Base-by-base conservation (phyloP, 805 yeast species). In the Yamadazyma nakazawae region DNA sequence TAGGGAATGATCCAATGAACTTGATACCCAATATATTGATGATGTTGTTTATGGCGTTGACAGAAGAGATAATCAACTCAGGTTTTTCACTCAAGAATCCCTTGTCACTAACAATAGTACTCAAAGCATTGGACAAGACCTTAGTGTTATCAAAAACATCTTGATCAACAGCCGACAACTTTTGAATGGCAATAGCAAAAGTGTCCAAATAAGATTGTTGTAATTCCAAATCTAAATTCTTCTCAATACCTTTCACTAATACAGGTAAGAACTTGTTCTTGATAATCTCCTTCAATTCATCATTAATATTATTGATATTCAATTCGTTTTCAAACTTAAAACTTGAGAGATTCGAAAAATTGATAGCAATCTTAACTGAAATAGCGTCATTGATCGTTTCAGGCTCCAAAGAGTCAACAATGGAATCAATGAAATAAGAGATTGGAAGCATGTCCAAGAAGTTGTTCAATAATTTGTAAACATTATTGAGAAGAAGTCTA, bases 21-120 rank as follows among this genome's bases (percentile, higher is more conserved):
- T 89, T 87, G 16, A 95, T 91, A 44, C 99, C 99, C 39, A 91
- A 65, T 19, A 82, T 78, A 43, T 82, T 80, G 45, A 88, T 78
- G 46, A 89, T 68, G 54, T 82, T 81, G 47, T 88, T 81, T 51
- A 88, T 78, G 48, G 85, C 82, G 54, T 84, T 79, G 48, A 89
- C 72, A 0, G 96, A 80, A 0, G 96, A 79, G 31, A 94, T 79
- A 26, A 82, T 71, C 7, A 88, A 65, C 54, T 86, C 95, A 11
- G 83, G 78, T 45, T 74, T 71, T 5, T 72, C 62, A 53, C 74
- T 78, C 50, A 74, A 64, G 44, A 90, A 66, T 24, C 92, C 88
- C 41, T 63, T 54, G 1, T 74, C 63, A 9, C 74, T 62, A 2
- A 80, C 74, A 35, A 83, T 67, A 9, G 78, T 60, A 25, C 67